phyloP scores from a whole-genome alignment of 2,329 filamentous ascomycete genomes.

The Aureobasidium zeae region DNA sequence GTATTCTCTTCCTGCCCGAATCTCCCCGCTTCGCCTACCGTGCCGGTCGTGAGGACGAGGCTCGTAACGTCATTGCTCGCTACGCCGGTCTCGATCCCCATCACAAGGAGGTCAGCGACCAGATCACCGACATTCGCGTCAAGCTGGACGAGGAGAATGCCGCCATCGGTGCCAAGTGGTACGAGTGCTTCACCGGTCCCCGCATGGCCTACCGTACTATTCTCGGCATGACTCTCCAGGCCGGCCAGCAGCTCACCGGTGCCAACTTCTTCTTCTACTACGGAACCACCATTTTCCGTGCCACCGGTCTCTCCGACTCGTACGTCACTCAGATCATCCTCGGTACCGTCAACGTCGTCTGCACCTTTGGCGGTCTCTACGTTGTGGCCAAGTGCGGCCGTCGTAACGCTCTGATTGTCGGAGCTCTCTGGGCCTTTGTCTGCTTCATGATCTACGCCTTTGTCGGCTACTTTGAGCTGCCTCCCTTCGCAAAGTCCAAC shows the following conservation, averaged over 20 bases:
- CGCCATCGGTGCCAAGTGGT: slow-evolving; percentile 21
- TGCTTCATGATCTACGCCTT: slow-evolving; percentile 55
- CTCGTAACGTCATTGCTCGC: slow-evolving; percentile 24
- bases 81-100: slow-evolving; percentile 23
- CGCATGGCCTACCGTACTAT: slow-evolving; percentile 27
- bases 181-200: slow-evolving; percentile 24
- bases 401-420: slow-evolving; percentile 38
- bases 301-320: slow-evolving; percentile 28
- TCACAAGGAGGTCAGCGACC: slow-evolving; percentile 22
- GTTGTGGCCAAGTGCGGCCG: slow-evolving; percentile 43
- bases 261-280: slow-evolving; percentile 29
- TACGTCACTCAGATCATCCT: slow-evolving; percentile 42
- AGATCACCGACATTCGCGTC: slow-evolving; percentile 26
- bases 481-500: slow-evolving; percentile 20
- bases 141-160: slow-evolving; percentile 27
- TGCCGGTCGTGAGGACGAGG: slow-evolving; percentile 25
- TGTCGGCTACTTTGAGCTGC: slow-evolving; percentile 25
- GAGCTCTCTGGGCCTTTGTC: slow-evolving; percentile 33
- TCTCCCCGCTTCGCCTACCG: slow-evolving; percentile 27
- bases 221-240: slow-evolving; percentile 27
- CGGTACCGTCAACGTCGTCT: slow-evolving; percentile 39
- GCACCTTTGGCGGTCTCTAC: slow-evolving; percentile 39
- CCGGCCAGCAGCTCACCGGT: slow-evolving; percentile 27
- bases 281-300: slow-evolving; percentile 42
- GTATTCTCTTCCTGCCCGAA: slow-evolving; percentile 28